Evolutionary conservation across 106 monocot genomes (phyloP).

Genomic region (Ottelia alismoides): DNA sequence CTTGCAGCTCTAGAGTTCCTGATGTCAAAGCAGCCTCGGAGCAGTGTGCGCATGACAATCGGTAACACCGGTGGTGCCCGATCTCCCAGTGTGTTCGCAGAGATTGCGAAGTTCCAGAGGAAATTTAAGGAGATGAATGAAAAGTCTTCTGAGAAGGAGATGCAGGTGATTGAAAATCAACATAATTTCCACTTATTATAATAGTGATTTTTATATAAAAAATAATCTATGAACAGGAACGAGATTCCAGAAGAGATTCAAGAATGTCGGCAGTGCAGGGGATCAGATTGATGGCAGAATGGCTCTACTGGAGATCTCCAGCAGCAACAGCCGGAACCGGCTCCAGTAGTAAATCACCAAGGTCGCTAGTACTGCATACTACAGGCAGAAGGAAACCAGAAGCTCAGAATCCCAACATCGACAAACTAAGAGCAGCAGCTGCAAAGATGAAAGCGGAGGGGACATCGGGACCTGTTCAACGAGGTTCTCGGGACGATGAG

Average conservation of each 20-base stretch:
- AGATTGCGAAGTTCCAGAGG: conserved; percentile 56
- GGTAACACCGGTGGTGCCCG: conserved; percentile 41
- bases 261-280: conserved; percentile 41
- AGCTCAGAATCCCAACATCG: no score
- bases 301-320: conserved; percentile 54
- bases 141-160: no score
- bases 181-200: no score
- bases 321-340: neutral
- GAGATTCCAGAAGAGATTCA: conserved; percentile 26
- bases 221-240: conserved; percentile 21
- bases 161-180: no score
- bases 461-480: no score
- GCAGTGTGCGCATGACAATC: conserved; percentile 40
- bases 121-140: conserved; percentile 38
- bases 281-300: conserved; percentile 61
- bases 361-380: no score
- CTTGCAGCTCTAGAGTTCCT: conserved; percentile 77
- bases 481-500: no score
- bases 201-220: no score
- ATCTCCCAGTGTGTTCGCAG: conserved; percentile 57
- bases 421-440: no score
- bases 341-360: no score
- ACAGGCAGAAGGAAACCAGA: no score
- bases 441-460: no score
- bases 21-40: conserved; percentile 88